Percentiles rank a stretch among this genome's conserved stretches.
Evolutionary conservation across 2,329 filamentous ascomycete species (phyloP).

Genomic region (Aspergillus novofumigatus): DNA sequence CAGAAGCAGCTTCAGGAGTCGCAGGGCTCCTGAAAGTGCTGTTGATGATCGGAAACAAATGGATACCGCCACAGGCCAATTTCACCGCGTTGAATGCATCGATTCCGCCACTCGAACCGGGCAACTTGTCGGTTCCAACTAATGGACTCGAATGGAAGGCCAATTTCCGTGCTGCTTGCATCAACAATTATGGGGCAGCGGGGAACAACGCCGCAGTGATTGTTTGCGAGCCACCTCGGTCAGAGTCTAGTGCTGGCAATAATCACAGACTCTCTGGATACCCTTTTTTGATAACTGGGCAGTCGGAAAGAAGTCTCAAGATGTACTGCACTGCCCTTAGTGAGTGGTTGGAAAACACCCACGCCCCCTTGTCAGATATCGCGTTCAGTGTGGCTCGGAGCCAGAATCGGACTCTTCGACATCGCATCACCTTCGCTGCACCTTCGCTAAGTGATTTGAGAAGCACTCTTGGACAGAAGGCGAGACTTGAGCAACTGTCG

Average conservation of each 20-base stretch:
- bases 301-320: background rate
- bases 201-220: constrained; percentile 6
- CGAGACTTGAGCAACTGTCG: background rate
- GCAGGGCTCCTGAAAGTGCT: constrained; percentile 20
- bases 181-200: constrained; percentile 9
- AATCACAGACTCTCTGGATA: background rate
- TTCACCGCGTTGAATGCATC: background rate
- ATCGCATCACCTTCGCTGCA: background rate
- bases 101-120: background rate
- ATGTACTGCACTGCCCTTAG: background rate
- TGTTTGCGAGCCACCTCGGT: background rate
- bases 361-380: background rate
- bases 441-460: background rate
- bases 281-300: background rate
- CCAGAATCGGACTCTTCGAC: background rate
- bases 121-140: background rate
- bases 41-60: constrained; percentile 9
- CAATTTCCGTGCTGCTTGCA: background rate
- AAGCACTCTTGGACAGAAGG: background rate
- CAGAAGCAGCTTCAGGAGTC: constrained; percentile 23
- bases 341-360: background rate
- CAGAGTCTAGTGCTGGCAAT: background rate
- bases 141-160: background rate
- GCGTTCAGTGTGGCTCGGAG: background rate
- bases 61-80: constrained; percentile 6